Evolutionary conservation across 2,329 filamentous ascomycete genomes (phyloP), one percentile per base, ranked within the genome.

Genomic region (Diaporthe aspalathi): DNA sequence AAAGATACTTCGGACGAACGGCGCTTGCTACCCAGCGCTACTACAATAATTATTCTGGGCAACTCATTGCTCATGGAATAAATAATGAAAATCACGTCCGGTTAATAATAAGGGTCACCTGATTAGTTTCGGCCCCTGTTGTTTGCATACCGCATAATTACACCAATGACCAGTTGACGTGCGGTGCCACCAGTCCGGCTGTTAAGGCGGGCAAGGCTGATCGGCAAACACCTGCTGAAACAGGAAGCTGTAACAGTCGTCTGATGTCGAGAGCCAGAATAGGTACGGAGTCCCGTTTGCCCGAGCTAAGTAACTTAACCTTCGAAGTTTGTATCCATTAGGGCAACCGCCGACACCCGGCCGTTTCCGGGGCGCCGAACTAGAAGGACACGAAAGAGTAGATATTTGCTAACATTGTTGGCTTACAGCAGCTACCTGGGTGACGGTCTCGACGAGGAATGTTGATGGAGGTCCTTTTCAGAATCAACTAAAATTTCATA

Each of bases 151-250:
- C 6, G 27, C n/a, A 27, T 49, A 38, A 12, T 38, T 12, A 20
- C 27, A 24, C 29, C 43, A 49, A 63, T 63, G 43, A n/a, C n/a
- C n/a, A n/a, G n/a, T n/a, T n/a, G n/a, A 49, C 40, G 17, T 63
- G 5, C 11, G 20, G 40, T 63, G 49, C 27, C 27, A 35, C 60
- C 60, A 63, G 60, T 20, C 20, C 29, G 60, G 60, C 27, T 24
- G 11, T 63, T n/a, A 14, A 63, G 4, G 24, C 43, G 43, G 57
- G 27, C 40, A 20, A 14, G 17, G 57, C 57, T 40, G 27, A 35
- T 63, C 43, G 60, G 60, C 43, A 49, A 38, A 49, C 60, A 47
- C 60, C 35, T 49, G 60, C 60, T 63, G 60, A 63, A 49, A 63
- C 60, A 35, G 60, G 60, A 35, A 38, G 43, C 14, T 49, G 60